These are phyloP conservation scores for Aspergillus steynii DNA, from an alignment of 495 filamentous ascomycete species.

Conservation along the genomic window DNA sequence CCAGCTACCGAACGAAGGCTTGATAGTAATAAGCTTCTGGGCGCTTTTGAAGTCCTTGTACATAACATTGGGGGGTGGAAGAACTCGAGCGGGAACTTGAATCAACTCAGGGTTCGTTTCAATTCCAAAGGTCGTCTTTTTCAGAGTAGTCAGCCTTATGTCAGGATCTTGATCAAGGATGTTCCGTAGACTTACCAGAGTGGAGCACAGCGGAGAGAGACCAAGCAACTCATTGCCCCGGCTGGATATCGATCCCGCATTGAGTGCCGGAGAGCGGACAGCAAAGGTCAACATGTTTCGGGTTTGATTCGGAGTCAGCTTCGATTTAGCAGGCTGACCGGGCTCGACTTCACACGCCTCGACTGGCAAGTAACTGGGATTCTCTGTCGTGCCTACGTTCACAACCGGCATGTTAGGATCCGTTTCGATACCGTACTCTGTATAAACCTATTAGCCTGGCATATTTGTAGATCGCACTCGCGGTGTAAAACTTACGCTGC, in stretches of 20 bases:
- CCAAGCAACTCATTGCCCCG: constrained; percentile 54
- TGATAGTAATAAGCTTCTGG: constrained; percentile 27
- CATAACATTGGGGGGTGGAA: constrained; percentile 52
- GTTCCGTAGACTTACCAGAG: constrained; percentile 12
- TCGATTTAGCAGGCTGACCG: constrained; percentile 59
- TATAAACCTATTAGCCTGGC: constrained; percentile 1
- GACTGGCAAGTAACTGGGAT: constrained; percentile 65
- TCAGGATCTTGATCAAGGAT: constrained; percentile 18
- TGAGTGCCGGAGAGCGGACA: constrained; percentile 61
- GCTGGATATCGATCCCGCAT: constrained; percentile 63
- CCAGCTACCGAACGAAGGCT: constrained; percentile 47
- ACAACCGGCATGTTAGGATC: constrained; percentile 58
- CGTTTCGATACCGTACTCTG: constrained; percentile 47
- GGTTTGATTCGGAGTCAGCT: constrained; percentile 58
- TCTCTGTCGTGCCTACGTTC: constrained; percentile 61
- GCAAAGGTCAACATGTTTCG: constrained; percentile 68
- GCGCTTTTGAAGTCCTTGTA: constrained; percentile 43
- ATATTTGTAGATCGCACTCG: neutral
- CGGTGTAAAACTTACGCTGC: constrained; percentile 34
- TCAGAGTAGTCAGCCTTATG: constrained; percentile 9
- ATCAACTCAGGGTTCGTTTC: constrained; percentile 54
- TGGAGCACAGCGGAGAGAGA: constrained; percentile 21
- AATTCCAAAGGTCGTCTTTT: constrained; percentile 56
- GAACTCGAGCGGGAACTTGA: constrained; percentile 63
- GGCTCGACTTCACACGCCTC: constrained; percentile 65